Conservation (phyloP, 176 grass and related monocot genomes). For the Thinopyrum elongatum region DNA sequence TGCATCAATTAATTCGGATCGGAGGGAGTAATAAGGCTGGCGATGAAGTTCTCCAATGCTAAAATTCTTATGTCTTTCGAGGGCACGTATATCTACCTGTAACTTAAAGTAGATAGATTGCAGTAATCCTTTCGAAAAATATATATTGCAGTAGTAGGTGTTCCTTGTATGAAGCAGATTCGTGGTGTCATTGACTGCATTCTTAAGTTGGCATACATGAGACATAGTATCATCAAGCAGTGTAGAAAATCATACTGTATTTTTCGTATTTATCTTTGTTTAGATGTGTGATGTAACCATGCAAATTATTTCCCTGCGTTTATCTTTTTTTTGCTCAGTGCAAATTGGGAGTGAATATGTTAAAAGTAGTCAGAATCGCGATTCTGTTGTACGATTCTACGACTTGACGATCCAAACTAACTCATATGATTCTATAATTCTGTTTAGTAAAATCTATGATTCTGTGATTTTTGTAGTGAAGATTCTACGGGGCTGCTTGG, state of each 20-base stretch:
- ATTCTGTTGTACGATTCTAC: no score
- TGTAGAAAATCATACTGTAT: not conserved
- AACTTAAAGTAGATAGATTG: not conserved
- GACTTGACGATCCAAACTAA: no score
- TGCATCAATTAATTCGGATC: no score
- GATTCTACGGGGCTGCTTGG: no score
- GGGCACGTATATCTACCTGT: not conserved
- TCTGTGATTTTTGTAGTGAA: no score
- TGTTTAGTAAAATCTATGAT: no score
- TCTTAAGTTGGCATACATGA: no score
- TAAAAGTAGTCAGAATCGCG: no score
- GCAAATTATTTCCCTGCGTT: not conserved
- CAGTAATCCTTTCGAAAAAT: not conserved
- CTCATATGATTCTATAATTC: no score
- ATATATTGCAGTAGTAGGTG: not conserved
- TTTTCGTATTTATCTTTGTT: not conserved
- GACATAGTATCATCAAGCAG: not conserved
- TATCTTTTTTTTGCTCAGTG: constrained; percentile 5
- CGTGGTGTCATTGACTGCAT: no score
- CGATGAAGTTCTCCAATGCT: not conserved
- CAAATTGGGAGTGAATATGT: not conserved
- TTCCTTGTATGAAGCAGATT: not conserved
- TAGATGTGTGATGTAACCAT: constrained; percentile 26
- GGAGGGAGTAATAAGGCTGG: constrained; percentile 5
- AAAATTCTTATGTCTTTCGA: not conserved